Percentiles rank a stretch among this genome's conserved stretches.
Evolutionary conservation across 2,329 filamentous ascomycete genomes (phyloP).

Genomic region (Botrytis pseudocinerea): DNA sequence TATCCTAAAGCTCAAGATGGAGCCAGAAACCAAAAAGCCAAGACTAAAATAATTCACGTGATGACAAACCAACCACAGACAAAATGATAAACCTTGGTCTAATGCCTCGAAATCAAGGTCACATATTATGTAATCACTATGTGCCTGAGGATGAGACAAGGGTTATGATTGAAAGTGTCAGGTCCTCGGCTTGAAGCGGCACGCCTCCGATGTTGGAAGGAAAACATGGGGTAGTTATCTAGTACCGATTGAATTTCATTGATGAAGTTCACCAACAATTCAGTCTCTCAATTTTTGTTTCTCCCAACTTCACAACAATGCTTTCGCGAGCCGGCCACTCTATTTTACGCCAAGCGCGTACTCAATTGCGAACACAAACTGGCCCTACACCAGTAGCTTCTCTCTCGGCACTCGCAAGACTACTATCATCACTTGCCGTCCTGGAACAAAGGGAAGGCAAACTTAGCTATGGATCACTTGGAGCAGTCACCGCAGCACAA

Average conservation of each 20-base stretch:
- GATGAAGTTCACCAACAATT: constrained; percentile 20
- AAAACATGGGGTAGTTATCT: constrained; percentile 20
- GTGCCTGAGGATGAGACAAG: no score
- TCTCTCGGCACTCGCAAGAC: constrained; percentile 59
- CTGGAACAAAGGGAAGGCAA: constrained; percentile 91
- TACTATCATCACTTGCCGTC: constrained; percentile 85
- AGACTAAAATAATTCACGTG: constrained; percentile 14
- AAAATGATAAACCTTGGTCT: background rate
- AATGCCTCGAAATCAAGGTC: no score
- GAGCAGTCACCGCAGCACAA: constrained; percentile 80
- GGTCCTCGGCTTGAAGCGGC: constrained; percentile 22
- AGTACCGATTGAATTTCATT: constrained; percentile 1
- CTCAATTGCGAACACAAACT: constrained; percentile 46
- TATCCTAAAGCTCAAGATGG: constrained; percentile 22
- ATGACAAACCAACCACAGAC: background rate
- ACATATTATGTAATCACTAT: no score
- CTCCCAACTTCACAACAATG: constrained; percentile 34
- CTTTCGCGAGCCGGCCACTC: constrained; percentile 38
- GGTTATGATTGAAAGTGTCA: background rate
- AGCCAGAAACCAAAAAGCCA: constrained; percentile 20
- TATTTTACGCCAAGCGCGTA: constrained; percentile 39
- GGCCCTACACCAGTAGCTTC: constrained; percentile 43
- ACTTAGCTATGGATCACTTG: constrained; percentile 78
- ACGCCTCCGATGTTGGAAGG: constrained; percentile 11
- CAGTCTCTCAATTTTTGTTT: constrained; percentile 19